Percentiles rank a stretch among this genome's conserved stretches.
phyloP scores from a whole-genome alignment of 352 stramenopile genomes.

The Nothophytophthora sp. region DNA sequence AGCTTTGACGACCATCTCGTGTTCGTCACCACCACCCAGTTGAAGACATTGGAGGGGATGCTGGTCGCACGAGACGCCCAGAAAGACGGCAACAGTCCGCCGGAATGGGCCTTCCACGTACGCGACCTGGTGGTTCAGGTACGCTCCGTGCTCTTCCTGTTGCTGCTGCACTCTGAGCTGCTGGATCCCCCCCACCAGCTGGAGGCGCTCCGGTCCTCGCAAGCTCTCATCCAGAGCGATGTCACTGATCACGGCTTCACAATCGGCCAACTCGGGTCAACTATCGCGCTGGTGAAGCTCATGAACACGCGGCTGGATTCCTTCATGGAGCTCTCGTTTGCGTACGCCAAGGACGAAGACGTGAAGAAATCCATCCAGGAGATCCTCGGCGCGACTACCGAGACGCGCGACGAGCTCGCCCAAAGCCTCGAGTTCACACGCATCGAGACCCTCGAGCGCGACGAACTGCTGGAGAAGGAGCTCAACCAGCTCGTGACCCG shows the following conservation, averaged over 20 bases:
- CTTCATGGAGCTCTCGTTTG: conserved; percentile 65
- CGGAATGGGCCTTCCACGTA: conserved; percentile 29
- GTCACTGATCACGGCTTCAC: conserved; percentile 47
- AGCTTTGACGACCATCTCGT: conserved; percentile 45
- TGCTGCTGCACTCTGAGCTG: conserved; percentile 43
- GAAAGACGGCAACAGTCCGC: conserved; percentile 13
- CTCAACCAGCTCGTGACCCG: conserved; percentile 60
- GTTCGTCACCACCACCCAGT: conserved; percentile 34
- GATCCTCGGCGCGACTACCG: conserved; percentile 46
- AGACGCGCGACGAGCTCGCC: conserved; percentile 40
- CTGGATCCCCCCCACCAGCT: conserved; percentile 39
- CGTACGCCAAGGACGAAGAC: conserved; percentile 73
- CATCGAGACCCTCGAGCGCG: conserved; percentile 44
- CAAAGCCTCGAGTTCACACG: conserved; percentile 50
- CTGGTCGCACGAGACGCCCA: conserved; percentile 18
- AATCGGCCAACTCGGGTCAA: conserved; percentile 50
- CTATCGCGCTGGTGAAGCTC: conserved; percentile 59
- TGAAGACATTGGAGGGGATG: conserved; percentile 32
- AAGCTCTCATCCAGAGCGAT: conserved; percentile 30
- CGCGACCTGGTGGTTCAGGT: conserved; percentile 65
- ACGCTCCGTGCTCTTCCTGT: conserved; percentile 50
- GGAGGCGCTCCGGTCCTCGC: conserved; percentile 26
- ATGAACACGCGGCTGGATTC: conserved; percentile 61
- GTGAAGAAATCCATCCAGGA: conserved; percentile 76
- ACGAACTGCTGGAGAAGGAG: conserved; percentile 57